These are phyloP conservation scores for Lactifluus rugatus DNA, from an alignment of 768 basidiomycete genomes.

Conservation along the genomic window DNA sequence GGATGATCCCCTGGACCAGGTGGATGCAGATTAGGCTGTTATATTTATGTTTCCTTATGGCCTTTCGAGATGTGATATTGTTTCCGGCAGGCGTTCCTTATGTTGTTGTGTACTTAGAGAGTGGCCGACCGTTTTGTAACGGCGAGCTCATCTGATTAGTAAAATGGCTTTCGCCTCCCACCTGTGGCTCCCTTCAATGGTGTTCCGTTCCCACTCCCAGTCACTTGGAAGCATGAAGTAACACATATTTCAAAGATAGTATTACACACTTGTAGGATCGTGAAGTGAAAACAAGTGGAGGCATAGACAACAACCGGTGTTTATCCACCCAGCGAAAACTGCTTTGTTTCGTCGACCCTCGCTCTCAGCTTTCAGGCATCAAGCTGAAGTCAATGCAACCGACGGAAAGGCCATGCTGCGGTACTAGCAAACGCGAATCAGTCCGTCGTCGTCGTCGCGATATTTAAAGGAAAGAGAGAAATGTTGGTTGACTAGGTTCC, in stretches of 20 bases:
- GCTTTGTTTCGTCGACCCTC: neutral
- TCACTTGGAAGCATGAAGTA: neutral
- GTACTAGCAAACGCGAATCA: neutral
- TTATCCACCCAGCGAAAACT: neutral
- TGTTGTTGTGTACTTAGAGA: conserved; percentile 1
- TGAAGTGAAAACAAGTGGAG: neutral
- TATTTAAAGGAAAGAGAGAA: neutral
- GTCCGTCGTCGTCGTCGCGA: neutral
- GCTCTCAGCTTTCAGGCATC: conserved; percentile 1
- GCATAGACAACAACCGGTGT: neutral
- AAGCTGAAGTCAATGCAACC: conserved; percentile 16
- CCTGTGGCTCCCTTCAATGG: too few species aligned
- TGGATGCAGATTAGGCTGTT: neutral
- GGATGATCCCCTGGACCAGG: too few species aligned
- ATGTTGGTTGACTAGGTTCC: too few species aligned
- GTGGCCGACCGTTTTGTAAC: neutral
- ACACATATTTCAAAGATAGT: neutral
- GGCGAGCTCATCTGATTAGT: neutral
- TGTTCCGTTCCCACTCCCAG: neutral
- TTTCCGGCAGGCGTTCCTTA: neutral
- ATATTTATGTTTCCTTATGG: conserved; percentile 15
- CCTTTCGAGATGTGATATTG: neutral
- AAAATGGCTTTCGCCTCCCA: too few species aligned
- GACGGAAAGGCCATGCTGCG: neutral
- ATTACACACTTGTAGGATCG: neutral